Evolutionary conservation across 2,329 filamentous ascomycete genomes (phyloP), one percentile per base, ranked within the genome.

Genomic region (Fusarium ramigenum): DNA sequence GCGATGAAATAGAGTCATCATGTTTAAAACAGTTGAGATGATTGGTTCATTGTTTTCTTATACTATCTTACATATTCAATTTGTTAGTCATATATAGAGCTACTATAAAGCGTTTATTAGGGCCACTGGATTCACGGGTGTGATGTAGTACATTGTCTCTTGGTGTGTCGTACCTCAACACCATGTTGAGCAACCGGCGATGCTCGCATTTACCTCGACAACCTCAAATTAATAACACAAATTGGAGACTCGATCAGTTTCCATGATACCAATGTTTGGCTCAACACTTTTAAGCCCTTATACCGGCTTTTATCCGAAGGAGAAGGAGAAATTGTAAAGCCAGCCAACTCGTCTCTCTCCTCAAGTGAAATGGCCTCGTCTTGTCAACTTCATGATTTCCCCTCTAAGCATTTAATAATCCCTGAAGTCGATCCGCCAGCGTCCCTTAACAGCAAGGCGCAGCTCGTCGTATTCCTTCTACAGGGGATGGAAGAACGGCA

Each of bases 401-500:
- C 9, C 11, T 30, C n/a, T 53, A 16, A 2, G 4, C 32, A 37
- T 14, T 10, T 2, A n/a, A n/a, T 14, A 2, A 54, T 40, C 34
- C 34, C 10, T 54, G 50, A 16, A 28, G 23, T 54, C 34, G 50
- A 54, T 40, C 50, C 19, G 34, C 19, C 34, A 40, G 10, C 5
- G 19, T 11, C 2, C 14, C 5, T 39, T 14, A 7, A 12, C 4
- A 28, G 2, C 19, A 40, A 14, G 50, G 36, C 34, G 50, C 50
- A 39, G 50, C 7, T 53, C 1, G 5, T 39, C 23, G 34, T 54
- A 40, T 28, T 53, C 19, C 14, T 18, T 28, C 25, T 54, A 5
- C 25, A 49, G 30, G 60, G 49, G 61, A 12, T 49, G 43, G 61
- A 50, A 44, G 19, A 32, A 49, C 32, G 61, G 50, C 63, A 66